These are phyloP conservation scores for Mycosphaerelloides madeirae DNA, from an alignment of 2,329 filamentous ascomycete species.

Conservation along the genomic window DNA sequence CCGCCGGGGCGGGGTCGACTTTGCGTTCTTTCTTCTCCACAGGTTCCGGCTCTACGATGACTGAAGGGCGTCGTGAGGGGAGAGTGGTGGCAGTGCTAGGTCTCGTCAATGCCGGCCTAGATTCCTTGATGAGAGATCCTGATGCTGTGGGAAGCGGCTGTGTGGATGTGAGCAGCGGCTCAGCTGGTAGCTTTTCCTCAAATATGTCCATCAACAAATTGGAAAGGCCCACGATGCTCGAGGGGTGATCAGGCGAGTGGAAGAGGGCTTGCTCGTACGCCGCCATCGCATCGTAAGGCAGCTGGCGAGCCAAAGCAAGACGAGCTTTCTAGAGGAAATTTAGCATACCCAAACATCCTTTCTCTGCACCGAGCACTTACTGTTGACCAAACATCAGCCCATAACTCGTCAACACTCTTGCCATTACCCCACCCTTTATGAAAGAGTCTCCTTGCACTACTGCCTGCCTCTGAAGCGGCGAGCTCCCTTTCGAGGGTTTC, in stretches of 20 bases:
- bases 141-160: conserved; percentile 24
- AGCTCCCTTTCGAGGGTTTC: conserved; percentile 65
- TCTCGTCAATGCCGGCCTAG: conserved; percentile 13
- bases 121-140: conserved; percentile 18
- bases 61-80: conserved; percentile 11
- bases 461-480: conserved; percentile 50
- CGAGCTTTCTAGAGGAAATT: conserved; percentile 56
- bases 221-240: conserved; percentile 75
- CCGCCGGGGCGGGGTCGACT: conserved; percentile 53
- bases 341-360: conserved; percentile 11
- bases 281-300: conserved; percentile 64
- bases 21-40: conserved; percentile 9
- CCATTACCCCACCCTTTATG: conserved; percentile 70
- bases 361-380: conserved; percentile 47
- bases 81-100: conserved; percentile 12
- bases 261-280: conserved; percentile 79
- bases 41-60: conserved; percentile 13
- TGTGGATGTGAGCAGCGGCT: conserved; percentile 47
- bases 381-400: conserved; percentile 78
- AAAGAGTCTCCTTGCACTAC: conserved; percentile 58
- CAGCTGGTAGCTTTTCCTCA: conserved; percentile 55
- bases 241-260: conserved; percentile 72
- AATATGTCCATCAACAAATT: conserved; percentile 85
- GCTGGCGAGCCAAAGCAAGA: conserved; percentile 58
- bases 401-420: conserved; percentile 77